These are phyloP conservation scores for Saksenaea oblongispora DNA, from an alignment of 371 early-diverging fungal genomes.

Conservation along the genomic window DNA sequence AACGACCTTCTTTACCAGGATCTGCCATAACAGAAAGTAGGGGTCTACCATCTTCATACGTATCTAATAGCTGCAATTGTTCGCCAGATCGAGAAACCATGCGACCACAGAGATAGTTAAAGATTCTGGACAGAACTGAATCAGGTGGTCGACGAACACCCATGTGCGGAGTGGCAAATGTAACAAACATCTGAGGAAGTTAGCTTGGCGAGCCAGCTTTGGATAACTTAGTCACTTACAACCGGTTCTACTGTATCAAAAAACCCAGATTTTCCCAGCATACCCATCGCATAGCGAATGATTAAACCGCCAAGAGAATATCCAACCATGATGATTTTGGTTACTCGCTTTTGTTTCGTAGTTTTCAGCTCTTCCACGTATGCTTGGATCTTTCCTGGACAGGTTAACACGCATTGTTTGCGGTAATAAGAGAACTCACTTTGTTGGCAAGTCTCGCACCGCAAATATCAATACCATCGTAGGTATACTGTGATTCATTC, in stretches of 20 bases:
- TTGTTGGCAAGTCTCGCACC: constrained; percentile 52
- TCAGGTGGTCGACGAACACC: constrained; percentile 53
- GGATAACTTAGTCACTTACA: constrained; percentile 30
- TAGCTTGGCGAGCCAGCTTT: neutral
- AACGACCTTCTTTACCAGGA: constrained; percentile 44
- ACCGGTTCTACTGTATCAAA: constrained; percentile 56
- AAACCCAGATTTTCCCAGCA: constrained; percentile 59
- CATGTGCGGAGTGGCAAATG: constrained; percentile 83
- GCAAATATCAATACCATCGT: constrained; percentile 73
- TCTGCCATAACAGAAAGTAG: constrained; percentile 64
- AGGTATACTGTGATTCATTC: constrained; percentile 60
- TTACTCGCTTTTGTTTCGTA: constrained; percentile 31
- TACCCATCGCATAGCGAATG: constrained; percentile 69
- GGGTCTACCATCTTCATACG: constrained; percentile 38
- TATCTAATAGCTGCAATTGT: constrained; percentile 56
- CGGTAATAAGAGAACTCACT: constrained; percentile 22
- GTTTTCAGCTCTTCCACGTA: too few species aligned
- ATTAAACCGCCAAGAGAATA: constrained; percentile 85
- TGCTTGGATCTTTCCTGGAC: constrained; percentile 7
- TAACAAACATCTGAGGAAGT: constrained; percentile 50
- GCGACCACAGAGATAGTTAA: constrained; percentile 51
- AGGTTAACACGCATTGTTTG: neutral
- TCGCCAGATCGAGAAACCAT: constrained; percentile 64
- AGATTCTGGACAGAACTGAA: constrained; percentile 35
- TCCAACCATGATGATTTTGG: constrained; percentile 70